Conservation (phyloP, 2,329 filamentous ascomycete genomes). For the Ophiosphaerella korrae region DNA sequence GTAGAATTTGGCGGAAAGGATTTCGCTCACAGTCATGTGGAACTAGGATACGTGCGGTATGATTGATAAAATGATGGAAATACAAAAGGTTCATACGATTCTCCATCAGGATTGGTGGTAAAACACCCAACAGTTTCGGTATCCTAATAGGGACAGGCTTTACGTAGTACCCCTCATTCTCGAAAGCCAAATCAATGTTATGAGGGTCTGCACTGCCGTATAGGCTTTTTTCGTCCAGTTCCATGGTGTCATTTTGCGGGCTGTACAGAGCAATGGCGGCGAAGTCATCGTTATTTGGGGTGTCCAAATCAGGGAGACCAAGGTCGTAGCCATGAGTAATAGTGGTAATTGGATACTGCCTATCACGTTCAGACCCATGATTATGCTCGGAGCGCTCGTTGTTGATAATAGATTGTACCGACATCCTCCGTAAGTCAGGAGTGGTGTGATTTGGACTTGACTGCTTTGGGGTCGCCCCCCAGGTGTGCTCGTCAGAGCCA, state of each 20-base stretch:
- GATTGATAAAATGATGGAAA: constrained; percentile 76
- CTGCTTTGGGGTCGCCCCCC: constrained; percentile 24
- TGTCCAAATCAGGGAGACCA: constrained; percentile 71
- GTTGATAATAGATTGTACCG: constrained; percentile 67
- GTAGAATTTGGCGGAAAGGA: constrained; percentile 65
- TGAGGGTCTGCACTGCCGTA: constrained; percentile 45
- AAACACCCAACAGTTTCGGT: constrained; percentile 60
- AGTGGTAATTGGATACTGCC: constrained; percentile 39
- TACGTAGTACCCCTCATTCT: constrained; percentile 70
- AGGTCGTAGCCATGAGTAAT: constrained; percentile 72
- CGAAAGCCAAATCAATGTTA: constrained; percentile 59
- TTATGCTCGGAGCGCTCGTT: constrained; percentile 16
- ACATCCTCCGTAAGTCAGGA: constrained; percentile 58
- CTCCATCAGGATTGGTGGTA: constrained; percentile 64
- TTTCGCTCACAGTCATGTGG: constrained; percentile 67
- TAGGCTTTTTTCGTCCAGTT: constrained; percentile 40
- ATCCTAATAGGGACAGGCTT: constrained; percentile 70
- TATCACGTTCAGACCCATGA: constrained; percentile 51
- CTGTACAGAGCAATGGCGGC: constrained; percentile 62
- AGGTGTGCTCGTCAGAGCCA: constrained; percentile 39
- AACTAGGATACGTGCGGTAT: constrained; percentile 72
- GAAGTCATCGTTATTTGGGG: constrained; percentile 72
- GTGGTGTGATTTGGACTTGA: constrained; percentile 39
- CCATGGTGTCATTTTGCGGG: constrained; percentile 35
- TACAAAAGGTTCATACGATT: constrained; percentile 83